Base-by-base conservation (phyloP, 768 basidiomycete species). In the Hypholoma fasciculare region DNA sequence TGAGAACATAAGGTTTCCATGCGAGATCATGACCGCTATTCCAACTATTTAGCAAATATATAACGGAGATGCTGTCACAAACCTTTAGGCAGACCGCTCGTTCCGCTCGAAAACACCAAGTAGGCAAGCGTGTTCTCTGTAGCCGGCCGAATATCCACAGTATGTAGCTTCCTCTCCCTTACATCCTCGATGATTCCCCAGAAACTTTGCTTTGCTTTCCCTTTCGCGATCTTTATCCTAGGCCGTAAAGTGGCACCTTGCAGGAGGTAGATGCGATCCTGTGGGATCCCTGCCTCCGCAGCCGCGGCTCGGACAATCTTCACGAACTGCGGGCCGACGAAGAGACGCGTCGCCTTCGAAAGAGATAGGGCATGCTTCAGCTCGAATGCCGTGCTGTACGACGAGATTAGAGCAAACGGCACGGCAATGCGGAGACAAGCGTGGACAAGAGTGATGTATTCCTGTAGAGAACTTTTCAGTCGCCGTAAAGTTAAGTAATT, bases 41-140 rank as follows among this genome's bases (percentile, higher is more conserved):
- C 30, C 49, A 5, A 43, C n/a, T 30, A 46, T n/a, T 56, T n/a
- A 38, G 47, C 19, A 44, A 37, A 14, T 6, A 17, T 44, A 14
- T 6, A 36, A 27, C 16, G 17, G 43, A 50, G n/a, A 7, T 9
- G 46, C 27, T 62, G 9, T 34, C 6, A 27, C 56, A 17, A 26
- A 85, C 89, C 88, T 81, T 92, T 92, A 0, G 90, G 88, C 3
- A 86, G 72, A 0, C 90, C 90, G 58, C 81, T 90, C 0, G 90
- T 92, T 20, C 90, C 90, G 63, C 90, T 91, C 0, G 90, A 92
- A 65, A 89, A 90, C 0, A 87, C 74, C 3, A 92, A 73, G 67
- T 91, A 89, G 0, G 87, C 89, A 1, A 90, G 71, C 0, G 85
- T 88, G 58, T 86, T 73, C 30, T 72, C 75, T 16, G 62, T 71